These are phyloP conservation scores for Eucalyptus melliodora DNA, from an alignment of 345 rosid genomes.

Conservation along the genomic window DNA sequence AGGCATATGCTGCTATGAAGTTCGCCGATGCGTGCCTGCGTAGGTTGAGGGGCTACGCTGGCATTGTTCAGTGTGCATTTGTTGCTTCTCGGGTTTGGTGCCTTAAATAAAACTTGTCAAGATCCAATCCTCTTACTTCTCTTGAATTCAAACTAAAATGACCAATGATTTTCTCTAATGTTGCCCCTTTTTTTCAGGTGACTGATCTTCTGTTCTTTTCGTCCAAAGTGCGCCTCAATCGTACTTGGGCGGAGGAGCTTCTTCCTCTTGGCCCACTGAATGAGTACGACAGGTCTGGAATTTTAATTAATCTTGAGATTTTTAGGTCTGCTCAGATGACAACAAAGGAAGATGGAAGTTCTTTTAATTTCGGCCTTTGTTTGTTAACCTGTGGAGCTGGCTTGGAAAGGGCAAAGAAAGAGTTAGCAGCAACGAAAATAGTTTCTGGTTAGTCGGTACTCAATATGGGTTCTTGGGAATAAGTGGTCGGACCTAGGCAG, in stretches of 20 bases:
- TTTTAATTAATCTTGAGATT: not conserved
- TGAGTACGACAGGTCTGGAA: conserved; percentile 59
- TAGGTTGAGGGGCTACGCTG: conserved; percentile 68
- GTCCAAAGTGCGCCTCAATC: conserved; percentile 56
- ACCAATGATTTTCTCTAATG: not conserved
- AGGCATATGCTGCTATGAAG: conserved; percentile 66
- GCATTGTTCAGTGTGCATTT: conserved; percentile 58
- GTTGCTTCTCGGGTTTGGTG: conserved; percentile 55
- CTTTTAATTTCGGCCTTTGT: too few relatives aligned
- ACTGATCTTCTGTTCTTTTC: conserved; percentile 84
- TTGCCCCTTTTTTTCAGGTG: conserved; percentile 23
- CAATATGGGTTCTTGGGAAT: not conserved
- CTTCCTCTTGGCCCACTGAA: conserved; percentile 64
- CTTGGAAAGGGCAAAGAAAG: too few relatives aligned
- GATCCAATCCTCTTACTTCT: not conserved
- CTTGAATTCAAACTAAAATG: not conserved
- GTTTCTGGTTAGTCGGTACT: too few relatives aligned
- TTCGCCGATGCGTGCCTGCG: conserved; percentile 83
- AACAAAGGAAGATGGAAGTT: not conserved
- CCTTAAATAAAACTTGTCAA: not conserved
- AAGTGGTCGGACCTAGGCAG: not conserved
- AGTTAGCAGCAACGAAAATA: rapidly evolving
- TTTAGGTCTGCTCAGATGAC: too few relatives aligned
- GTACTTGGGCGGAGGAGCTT: conserved; percentile 56
- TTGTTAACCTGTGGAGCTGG: too few relatives aligned